Conservation (phyloP, 148 eudicot genomes). For the Silene conica region DNA sequence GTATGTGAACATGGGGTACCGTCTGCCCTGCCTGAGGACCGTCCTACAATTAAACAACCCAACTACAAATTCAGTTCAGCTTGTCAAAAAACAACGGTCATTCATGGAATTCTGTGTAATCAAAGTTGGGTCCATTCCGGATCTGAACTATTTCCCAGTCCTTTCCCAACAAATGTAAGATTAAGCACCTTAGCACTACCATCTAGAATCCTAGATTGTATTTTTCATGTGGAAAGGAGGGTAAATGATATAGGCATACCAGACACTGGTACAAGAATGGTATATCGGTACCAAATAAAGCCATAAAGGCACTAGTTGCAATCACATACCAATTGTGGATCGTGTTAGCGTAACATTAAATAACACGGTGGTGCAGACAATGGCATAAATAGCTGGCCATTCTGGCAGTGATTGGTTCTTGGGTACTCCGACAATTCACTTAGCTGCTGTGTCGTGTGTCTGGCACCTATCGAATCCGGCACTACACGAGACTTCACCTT, state of each 20-base stretch:
- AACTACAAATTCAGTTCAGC: not conserved
- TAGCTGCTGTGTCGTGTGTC: too few species aligned
- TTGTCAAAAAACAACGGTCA: not conserved
- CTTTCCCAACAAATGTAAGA: not conserved
- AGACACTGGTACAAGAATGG: not conserved
- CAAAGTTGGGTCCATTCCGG: not conserved
- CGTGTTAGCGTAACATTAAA: not conserved
- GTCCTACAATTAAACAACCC: conserved; percentile 41
- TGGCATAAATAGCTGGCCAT: too few species aligned
- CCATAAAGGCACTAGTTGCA: not conserved
- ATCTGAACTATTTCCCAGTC: too few species aligned
- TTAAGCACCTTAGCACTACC: not conserved
- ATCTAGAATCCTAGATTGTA: not conserved
- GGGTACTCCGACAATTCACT: too few species aligned
- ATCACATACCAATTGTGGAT: not conserved
- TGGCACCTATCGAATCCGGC: too few species aligned
- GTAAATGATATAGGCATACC: not conserved
- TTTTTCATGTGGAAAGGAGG: not conserved
- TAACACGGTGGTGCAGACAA: not conserved
- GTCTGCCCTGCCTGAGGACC: conserved; percentile 93
- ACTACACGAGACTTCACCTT: too few species aligned
- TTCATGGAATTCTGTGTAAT: not conserved
- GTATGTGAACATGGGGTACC: conserved; percentile 91
- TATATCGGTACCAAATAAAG: too few species aligned
- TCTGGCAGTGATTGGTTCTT: too few species aligned